Percentiles rank a stretch among this genome's conserved stretches.
Evolutionary conservation across 129 eudicot species (phyloP).

Genomic region (Artemisia tridentata): DNA sequence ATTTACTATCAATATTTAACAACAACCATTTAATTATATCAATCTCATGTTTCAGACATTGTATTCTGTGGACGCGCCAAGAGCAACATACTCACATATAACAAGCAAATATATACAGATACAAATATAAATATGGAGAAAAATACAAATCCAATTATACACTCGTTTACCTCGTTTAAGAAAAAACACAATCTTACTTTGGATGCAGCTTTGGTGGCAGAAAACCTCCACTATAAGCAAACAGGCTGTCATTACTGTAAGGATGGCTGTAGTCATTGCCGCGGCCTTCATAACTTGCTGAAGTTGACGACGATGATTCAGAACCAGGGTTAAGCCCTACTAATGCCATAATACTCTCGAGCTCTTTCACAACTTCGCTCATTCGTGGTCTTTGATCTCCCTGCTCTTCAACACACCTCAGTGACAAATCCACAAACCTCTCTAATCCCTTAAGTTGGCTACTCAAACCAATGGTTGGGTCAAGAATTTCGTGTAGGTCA

Average conservation of each 20-base stretch:
- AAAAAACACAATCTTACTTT: conserved; percentile 2
- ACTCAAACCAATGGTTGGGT: conserved; percentile 43
- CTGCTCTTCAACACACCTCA: conserved; percentile 51
- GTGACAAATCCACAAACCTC: conserved; percentile 51
- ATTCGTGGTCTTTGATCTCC: conserved; percentile 54
- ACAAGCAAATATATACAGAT: not conserved
- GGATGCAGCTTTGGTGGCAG: conserved; percentile 19
- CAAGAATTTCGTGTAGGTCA: conserved; percentile 44
- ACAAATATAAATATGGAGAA: not conserved
- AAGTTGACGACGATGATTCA: conserved; percentile 38
- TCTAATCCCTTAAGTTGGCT: conserved; percentile 41
- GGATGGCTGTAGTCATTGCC: conserved; percentile 32
- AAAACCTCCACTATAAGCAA: conserved; percentile 28
- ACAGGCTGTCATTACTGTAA: conserved; percentile 38
- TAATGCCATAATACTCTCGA: conserved; percentile 39
- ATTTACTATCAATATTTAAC: no score
- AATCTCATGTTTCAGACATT: not conserved
- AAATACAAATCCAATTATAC: not conserved
- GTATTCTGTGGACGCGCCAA: not conserved
- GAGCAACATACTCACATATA: not conserved
- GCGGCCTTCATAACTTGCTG: conserved; percentile 32
- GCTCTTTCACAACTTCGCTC: conserved; percentile 59
- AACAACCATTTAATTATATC: not conserved
- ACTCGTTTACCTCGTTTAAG: not conserved
- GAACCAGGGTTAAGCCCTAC: conserved; percentile 44